Evolutionary conservation across 169 alveolate genomes (phyloP), one percentile per base, ranked within the genome.

Genomic region (Amoebophrya sp.): DNA sequence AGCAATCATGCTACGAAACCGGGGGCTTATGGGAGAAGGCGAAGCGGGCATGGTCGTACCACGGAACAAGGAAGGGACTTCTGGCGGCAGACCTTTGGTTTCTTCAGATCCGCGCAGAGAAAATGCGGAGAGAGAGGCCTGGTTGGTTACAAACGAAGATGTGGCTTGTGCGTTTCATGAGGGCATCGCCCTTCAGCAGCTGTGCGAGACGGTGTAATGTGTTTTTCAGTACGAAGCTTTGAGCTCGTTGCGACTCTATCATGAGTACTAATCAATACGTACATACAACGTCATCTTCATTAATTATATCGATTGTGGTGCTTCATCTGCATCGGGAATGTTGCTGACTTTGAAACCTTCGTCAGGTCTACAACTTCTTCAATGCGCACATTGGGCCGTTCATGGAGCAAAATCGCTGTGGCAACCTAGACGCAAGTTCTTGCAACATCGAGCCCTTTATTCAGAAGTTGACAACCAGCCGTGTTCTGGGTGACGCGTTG

Each of bases 161-260:
- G 38, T 66, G 83, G 38, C 35, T 25, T 66, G 83, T 25, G 83
- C 83, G 1, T 66, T 25, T 25, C 83, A 66, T 0, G 83, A 66
- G 35, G 83, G 83, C 12, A 2, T 66, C 83, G 83, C 32, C 10
- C 39, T 66, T 2, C 39, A 66, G 32, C 1, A n/a, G 35, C 83
- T 66, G 35, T 66, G 83, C 83, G 83, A 66, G 83, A n/a, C 39
- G 83, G 83, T 66, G 83, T 66, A 41, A 47, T 47, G 18, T 12
- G 7, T 47, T 47, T 47, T 18, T 12, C 66, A 7, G 66, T 47
- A 12, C 18, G 66, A 47, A 12, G 66, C 66, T 47, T 47, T 47
- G 66, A 47, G 7, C 29, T 18, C 66, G 7, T 18, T 7, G 7
- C 18, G 7, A 12, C 66, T 47, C 66, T 12, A 47, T 7, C 7